Evolutionary conservation across 139 green algal species (phyloP), one percentile per base, ranked within the genome.

Genomic region (Chlamydomonas sphaeroides): DNA sequence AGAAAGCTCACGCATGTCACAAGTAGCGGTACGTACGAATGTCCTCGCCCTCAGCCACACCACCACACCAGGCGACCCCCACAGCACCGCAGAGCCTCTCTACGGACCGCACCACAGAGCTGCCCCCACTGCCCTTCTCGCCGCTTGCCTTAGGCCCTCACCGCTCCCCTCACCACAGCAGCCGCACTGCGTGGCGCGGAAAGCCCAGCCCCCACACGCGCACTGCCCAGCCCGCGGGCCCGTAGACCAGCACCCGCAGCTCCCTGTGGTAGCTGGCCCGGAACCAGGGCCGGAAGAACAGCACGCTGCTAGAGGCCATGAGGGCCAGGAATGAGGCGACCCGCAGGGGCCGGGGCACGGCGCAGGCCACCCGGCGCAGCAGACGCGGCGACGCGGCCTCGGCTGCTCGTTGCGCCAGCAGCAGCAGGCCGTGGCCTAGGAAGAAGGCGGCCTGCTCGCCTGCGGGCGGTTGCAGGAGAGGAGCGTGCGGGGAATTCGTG

Each of bases 391-490:
- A 49, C 4, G 49, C 70, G 21, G 11, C n/a, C 78, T 78, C 65
- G 3, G 7, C 35, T 0, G 4, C 53, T 0, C 67, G 35, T 67
- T 84, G 67, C 4, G 26, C 15, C 38, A 78, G 66, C 28, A 84
- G n/a, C 0, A 74, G 53, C 2, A 10, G 18, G 6, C 38, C 78
- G 53, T 84, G 78, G 2, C 78, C 3, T 17, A 78, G 18, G 67
- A 84, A 84, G 78, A 84, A 84, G 18, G 14, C 20, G 20, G 71
- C 35, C 59, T 84, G 78, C 48, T 84, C 66, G 70, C 70, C 70
- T 78, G 70, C 3, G 6, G 59, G 30, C 5, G 59, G n/a, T 28
- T 10, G 11, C 45, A 14, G 61, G 61, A 14, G 8, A 7, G 30
- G 61, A 39, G 28, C 30, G n/a, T 17, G 32, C 6, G 5, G n/a